phyloP scores from a whole-genome alignment of 345 rosid species.

The Luvunga scandens region DNA sequence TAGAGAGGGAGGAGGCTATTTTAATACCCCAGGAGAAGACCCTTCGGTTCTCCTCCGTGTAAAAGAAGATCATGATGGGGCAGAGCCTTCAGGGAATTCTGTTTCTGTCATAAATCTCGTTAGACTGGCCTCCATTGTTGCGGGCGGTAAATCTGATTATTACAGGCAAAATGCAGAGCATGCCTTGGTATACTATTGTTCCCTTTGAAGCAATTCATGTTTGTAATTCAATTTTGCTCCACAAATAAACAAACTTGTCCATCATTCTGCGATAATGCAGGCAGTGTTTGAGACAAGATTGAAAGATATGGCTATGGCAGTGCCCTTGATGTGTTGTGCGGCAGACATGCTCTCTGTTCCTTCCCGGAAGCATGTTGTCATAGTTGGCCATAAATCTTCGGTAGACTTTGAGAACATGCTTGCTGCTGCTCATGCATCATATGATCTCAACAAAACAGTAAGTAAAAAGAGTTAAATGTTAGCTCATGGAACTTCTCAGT shows the following conservation, averaged over 20 bases:
- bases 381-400: slow-evolving; percentile 58
- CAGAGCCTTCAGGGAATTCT: slow-evolving; percentile 96
- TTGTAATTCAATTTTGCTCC: not conserved
- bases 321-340: slow-evolving; percentile 89
- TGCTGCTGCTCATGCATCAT: slow-evolving; percentile 64
- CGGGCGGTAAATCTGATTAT: slow-evolving; percentile 47
- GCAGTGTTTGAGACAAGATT: slow-evolving; percentile 80
- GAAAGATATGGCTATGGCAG: slow-evolving; percentile 79
- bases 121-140: slow-evolving; percentile 68
- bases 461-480: not conserved
- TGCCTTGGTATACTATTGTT: slow-evolving; percentile 52
- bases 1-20: slow-evolving; percentile 86
- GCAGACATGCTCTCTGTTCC: slow-evolving; percentile 67
- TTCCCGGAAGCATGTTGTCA: slow-evolving; percentile 61
- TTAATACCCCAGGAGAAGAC: slow-evolving; percentile 83
- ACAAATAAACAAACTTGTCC: not conserved
- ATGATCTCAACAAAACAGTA: slow-evolving; percentile 81
- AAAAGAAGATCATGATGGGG: slow-evolving; percentile 97
- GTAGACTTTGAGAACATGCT: slow-evolving; percentile 63
- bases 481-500: not conserved
- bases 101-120: slow-evolving; percentile 81
- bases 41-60: slow-evolving; percentile 89
- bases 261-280: slow-evolving; percentile 30
- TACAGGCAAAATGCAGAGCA: slow-evolving; percentile 69
- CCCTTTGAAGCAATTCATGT: not conserved